These are phyloP conservation scores for Dryadomyces quercivorus DNA, from an alignment of 2,329 filamentous ascomycete species.

Conservation along the genomic window DNA sequence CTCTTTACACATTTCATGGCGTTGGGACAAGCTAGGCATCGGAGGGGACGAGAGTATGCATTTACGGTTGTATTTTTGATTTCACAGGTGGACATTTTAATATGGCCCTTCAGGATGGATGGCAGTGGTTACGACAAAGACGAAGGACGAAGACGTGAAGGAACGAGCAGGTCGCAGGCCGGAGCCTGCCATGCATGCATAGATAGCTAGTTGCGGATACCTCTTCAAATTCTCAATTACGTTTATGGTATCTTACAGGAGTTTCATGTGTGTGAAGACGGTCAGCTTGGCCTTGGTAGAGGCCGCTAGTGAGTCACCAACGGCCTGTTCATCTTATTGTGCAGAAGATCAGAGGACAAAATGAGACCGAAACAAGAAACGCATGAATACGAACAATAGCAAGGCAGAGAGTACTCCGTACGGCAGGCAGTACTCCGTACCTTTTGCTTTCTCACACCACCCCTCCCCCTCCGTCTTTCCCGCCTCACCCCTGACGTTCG, in stretches of 20 bases:
- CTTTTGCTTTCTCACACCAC: background rate
- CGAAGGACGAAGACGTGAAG: background rate
- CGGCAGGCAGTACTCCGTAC: background rate
- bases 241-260: too few species aligned
- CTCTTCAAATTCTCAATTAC: background rate
- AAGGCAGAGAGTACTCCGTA: background rate
- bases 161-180: background rate
- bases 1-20: background rate
- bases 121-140: background rate
- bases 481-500: too few species aligned
- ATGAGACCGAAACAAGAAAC: background rate
- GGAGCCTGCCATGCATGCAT: constrained; percentile 2
- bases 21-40: background rate
- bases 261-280: too few species aligned
- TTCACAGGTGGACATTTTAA: constrained; percentile 4
- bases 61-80: background rate
- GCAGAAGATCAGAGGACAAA: background rate
- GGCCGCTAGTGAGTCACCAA: background rate
- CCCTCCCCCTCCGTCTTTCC: background rate
- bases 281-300: too few species aligned
- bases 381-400: background rate
- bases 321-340: background rate
- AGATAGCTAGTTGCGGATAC: background rate
- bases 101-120: constrained; percentile 1
- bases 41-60: background rate